phyloP scores from a whole-genome alignment of 225 moss, liverwort and hornwort species.

The Marchantia polymorpha region DNA sequence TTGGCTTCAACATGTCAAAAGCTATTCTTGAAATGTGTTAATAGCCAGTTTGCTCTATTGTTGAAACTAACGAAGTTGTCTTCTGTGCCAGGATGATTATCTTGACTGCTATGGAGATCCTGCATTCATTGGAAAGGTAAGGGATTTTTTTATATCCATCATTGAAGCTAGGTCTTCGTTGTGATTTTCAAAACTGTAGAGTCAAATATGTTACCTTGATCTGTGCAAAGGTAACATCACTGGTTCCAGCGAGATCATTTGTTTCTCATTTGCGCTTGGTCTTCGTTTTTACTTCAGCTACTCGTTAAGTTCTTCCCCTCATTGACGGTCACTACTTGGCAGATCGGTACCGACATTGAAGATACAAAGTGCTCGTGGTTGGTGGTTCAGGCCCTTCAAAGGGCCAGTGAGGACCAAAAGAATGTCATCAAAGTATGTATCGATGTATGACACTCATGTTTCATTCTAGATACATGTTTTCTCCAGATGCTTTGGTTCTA shows the following conservation, averaged over 20 bases:
- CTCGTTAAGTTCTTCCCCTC: not conserved
- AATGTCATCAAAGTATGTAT: constrained; percentile 47
- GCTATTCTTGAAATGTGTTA: not conserved
- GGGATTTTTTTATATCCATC: not conserved
- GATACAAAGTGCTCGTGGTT: constrained; percentile 99
- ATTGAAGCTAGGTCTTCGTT: not conserved
- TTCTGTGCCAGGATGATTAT: constrained; percentile 65
- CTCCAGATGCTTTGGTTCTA: not conserved
- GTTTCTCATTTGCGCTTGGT: not conserved
- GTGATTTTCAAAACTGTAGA: too few species aligned
- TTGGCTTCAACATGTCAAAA: not conserved
- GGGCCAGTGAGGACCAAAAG: constrained; percentile 76
- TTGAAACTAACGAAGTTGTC: not conserved
- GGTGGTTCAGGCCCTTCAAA: constrained; percentile 82
- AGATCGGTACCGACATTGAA: constrained; percentile 99
- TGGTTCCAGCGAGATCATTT: not conserved
- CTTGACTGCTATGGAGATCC: constrained; percentile 91
- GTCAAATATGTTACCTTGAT: too few species aligned
- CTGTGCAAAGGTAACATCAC: not conserved
- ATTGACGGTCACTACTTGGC: not conserved
- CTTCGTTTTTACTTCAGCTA: not conserved
- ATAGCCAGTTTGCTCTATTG: too few species aligned
- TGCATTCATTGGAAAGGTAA: constrained; percentile 88
- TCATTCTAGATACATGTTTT: not conserved
- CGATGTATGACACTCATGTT: not conserved